Evolutionary conservation across 352 stramenopile genomes (phyloP).

Genomic region (Phytophthora multivora): DNA sequence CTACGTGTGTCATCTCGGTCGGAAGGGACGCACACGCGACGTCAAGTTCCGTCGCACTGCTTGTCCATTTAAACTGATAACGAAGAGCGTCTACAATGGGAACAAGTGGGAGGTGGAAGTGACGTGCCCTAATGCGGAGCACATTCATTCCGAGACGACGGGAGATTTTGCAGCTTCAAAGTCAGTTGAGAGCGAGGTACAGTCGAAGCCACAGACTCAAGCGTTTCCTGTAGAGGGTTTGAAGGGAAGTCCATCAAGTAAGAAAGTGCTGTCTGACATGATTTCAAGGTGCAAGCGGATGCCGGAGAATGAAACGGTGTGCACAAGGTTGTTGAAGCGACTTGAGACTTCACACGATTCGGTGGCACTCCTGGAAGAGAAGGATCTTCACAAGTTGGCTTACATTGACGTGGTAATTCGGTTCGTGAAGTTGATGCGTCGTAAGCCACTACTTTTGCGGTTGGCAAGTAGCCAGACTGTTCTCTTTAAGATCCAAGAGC

Average conservation of each 20-base stretch:
- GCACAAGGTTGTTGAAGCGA: background rate
- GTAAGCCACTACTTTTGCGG: slow-evolving; percentile 4
- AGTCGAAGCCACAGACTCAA: background rate
- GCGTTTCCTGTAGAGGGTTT: background rate
- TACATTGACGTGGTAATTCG: slow-evolving; percentile 9
- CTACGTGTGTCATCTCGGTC: slow-evolving; percentile 11
- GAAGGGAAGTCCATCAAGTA: slow-evolving; percentile 1
- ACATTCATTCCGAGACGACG: slow-evolving; percentile 9
- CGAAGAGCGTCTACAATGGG: slow-evolving; percentile 5
- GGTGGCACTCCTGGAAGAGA: slow-evolving; percentile 28
- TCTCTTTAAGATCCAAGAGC: background rate
- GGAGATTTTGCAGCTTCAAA: background rate
- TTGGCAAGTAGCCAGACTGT: slow-evolving; percentile 5
- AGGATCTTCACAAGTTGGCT: slow-evolving; percentile 44
- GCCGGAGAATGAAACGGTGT: slow-evolving; percentile 14
- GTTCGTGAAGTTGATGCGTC: slow-evolving; percentile 9
- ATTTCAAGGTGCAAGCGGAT: slow-evolving; percentile 6
- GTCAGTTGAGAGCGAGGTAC: background rate
- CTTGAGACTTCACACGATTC: slow-evolving; percentile 8
- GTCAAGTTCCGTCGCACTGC: slow-evolving; percentile 12
- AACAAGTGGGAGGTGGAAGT: slow-evolving; percentile 11
- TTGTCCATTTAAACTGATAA: slow-evolving; percentile 13
- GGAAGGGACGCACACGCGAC: slow-evolving; percentile 10
- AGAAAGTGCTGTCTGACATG: slow-evolving; percentile 4
- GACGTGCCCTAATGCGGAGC: slow-evolving; percentile 1